Evolutionary conservation across 1,139 yeast genomes (phyloP).

Genomic region (Pichia sorboxylosa): DNA sequence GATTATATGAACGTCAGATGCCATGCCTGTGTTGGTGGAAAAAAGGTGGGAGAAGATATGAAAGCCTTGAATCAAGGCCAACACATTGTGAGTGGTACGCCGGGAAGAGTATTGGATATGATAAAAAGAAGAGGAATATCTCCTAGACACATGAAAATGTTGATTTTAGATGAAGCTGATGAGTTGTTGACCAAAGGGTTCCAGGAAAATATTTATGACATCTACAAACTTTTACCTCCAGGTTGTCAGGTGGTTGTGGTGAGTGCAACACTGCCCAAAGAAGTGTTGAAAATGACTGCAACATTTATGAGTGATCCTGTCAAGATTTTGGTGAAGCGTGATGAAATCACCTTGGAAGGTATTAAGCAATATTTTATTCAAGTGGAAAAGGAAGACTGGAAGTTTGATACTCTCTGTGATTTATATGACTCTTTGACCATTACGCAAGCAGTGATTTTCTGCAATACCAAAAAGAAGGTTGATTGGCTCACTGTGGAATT

Average conservation of each 20-base stretch:
- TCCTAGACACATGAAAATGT: constrained; percentile 65
- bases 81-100: constrained; percentile 94
- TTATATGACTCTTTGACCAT: constrained; percentile 87
- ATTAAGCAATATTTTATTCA: constrained; percentile 79
- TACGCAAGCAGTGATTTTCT: constrained; percentile 92
- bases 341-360: constrained; percentile 80
- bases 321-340: constrained; percentile 80
- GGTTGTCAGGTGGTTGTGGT: constrained; percentile 87
- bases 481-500: constrained; percentile 82
- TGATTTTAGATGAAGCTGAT: constrained; percentile 91
- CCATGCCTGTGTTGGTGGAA: constrained; percentile 92
- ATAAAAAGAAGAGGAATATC: constrained; percentile 61
- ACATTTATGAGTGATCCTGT: constrained; percentile 89
- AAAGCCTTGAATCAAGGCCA: constrained; percentile 65
- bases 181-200: constrained; percentile 84
- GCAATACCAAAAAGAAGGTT: constrained; percentile 85
- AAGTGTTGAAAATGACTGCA: constrained; percentile 74
- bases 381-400: constrained; percentile 90
- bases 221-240: constrained; percentile 68
- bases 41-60: constrained; percentile 69
- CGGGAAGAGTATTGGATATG: constrained; percentile 88
- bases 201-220: constrained; percentile 84
- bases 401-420: constrained; percentile 88
- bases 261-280: constrained; percentile 82
- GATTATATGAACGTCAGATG: constrained; percentile 75